Evolutionary conservation across 768 basidiomycete genomes (phyloP).

Genomic region (Pisolithus microcarpus): DNA sequence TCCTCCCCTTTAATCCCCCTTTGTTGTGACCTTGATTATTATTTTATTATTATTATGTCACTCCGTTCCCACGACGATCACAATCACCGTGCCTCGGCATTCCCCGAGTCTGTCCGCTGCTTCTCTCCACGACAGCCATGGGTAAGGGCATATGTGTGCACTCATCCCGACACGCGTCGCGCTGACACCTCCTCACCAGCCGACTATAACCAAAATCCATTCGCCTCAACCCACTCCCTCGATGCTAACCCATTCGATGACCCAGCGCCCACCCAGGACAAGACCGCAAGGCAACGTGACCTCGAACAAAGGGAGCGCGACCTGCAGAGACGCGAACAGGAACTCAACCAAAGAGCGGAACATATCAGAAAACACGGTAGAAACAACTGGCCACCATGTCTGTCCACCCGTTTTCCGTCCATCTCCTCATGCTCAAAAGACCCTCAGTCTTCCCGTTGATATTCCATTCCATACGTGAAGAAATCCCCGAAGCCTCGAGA

Average conservation of each 20-base stretch:
- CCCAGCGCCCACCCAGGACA: constrained; percentile 42
- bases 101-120: too few relatives aligned
- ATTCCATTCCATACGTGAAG: constrained; percentile 86
- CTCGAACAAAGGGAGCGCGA: constrained; percentile 75
- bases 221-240: constrained; percentile 77
- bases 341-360: constrained; percentile 62
- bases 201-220: constrained; percentile 60
- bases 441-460: constrained; percentile 83
- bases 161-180: too few relatives aligned
- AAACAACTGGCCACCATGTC: constrained; percentile 93
- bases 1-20: constrained; percentile 4
- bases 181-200: constrained; percentile 3
- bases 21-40: too few relatives aligned
- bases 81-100: too few relatives aligned
- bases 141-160: constrained; percentile 10
- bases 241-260: constrained; percentile 90
- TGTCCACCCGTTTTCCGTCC: constrained; percentile 25
- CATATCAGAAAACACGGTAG: constrained; percentile 67
- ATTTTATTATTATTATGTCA: too few relatives aligned
- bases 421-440: constrained; percentile 14
- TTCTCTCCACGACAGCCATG: constrained; percentile 9
- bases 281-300: constrained; percentile 43
- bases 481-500: constrained; percentile 78
- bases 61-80: too few relatives aligned
- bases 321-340: constrained; percentile 70